A percentile compares a stretch with the other conserved stretches of the same genome.
Conservation (phyloP, 306 rosid species). For the Hippophae tibetana region DNA sequence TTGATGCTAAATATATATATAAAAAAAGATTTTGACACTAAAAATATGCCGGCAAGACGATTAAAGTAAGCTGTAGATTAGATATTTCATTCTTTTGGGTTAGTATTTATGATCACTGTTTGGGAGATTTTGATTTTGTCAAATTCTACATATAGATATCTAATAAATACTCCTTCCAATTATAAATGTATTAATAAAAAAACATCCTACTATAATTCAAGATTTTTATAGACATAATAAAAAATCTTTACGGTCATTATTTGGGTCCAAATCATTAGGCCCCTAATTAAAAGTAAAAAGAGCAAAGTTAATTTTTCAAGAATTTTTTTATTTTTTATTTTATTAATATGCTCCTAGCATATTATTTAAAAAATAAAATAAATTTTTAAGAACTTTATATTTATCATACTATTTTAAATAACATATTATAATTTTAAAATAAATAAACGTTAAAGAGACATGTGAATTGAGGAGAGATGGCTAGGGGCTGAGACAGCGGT, state of each 20-base stretch:
- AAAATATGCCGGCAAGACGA: slow-evolving; percentile 28
- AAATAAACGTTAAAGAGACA: too few relatives aligned
- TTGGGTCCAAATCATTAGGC: slow-evolving; percentile 20
- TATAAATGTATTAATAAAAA: background rate
- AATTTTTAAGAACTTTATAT: too few relatives aligned
- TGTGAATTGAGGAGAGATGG: slow-evolving; percentile 20
- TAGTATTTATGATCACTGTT: background rate
- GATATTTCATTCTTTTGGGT: slow-evolving; percentile 20
- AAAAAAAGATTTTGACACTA: too few relatives aligned
- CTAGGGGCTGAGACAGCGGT: slow-evolving; percentile 19
- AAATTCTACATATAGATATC: too few relatives aligned
- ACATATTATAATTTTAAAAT: too few relatives aligned
- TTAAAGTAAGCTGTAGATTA: slow-evolving; percentile 22
- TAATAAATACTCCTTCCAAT: too few relatives aligned
- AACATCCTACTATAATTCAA: slow-evolving; percentile 17
- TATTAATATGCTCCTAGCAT: too few relatives aligned
- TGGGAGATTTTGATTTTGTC: too few relatives aligned
- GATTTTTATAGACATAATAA: slow-evolving; percentile 22
- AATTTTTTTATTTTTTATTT: too few relatives aligned
- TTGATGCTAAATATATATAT: slow-evolving; percentile 5
- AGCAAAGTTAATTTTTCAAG: background rate
- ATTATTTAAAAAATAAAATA: too few relatives aligned
- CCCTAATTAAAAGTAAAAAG: slow-evolving; percentile 1
- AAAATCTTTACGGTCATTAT: slow-evolving; percentile 18
- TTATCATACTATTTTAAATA: too few relatives aligned